Conservation (phyloP, 352 stramenopile species). For the Phytophthora crassamura region DNA sequence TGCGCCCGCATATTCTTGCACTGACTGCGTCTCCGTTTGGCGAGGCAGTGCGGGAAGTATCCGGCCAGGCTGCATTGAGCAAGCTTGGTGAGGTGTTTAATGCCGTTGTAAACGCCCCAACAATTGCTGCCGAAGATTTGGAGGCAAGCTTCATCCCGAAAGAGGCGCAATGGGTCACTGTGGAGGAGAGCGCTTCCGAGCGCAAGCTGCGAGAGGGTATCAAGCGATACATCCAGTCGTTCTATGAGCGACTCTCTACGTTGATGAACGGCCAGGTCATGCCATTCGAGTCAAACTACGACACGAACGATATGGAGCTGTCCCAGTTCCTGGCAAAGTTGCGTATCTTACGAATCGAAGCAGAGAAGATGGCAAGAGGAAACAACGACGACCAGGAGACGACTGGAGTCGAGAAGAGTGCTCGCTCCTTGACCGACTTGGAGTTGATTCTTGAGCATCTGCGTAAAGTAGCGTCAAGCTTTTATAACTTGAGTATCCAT, state of each 20-base stretch:
- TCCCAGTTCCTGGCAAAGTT: slow-evolving; percentile 61
- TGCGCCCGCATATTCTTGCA: slow-evolving; percentile 60
- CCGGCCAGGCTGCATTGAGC: slow-evolving; percentile 40
- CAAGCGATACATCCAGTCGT: slow-evolving; percentile 54
- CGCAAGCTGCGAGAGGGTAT: slow-evolving; percentile 46
- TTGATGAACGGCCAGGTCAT: slow-evolving; percentile 42
- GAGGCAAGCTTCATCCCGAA: slow-evolving; percentile 61
- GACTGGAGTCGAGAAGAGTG: slow-evolving; percentile 31
- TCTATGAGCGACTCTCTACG: slow-evolving; percentile 38
- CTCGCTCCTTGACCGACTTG: slow-evolving; percentile 30
- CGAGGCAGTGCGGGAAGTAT: slow-evolving; percentile 46
- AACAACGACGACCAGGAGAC: slow-evolving; percentile 12
- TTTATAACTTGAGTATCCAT: slow-evolving; percentile 61
- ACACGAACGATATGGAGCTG: slow-evolving; percentile 58
- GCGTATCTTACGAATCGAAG: slow-evolving; percentile 28
- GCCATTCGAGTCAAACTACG: slow-evolving; percentile 58
- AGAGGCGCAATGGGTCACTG: slow-evolving; percentile 63
- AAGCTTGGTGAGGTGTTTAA: slow-evolving; percentile 59
- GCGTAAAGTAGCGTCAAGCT: slow-evolving; percentile 52
- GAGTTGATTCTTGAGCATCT: slow-evolving; percentile 58
- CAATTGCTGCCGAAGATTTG: slow-evolving; percentile 52
- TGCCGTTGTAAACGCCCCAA: slow-evolving; percentile 67
- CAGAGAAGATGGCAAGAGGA: slow-evolving; percentile 21
- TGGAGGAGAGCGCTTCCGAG: slow-evolving; percentile 47
- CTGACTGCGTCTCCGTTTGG: slow-evolving; percentile 82